Base-by-base conservation (phyloP, 1,139 yeast species). In the Saccharomycopsis hybrid region DNA sequence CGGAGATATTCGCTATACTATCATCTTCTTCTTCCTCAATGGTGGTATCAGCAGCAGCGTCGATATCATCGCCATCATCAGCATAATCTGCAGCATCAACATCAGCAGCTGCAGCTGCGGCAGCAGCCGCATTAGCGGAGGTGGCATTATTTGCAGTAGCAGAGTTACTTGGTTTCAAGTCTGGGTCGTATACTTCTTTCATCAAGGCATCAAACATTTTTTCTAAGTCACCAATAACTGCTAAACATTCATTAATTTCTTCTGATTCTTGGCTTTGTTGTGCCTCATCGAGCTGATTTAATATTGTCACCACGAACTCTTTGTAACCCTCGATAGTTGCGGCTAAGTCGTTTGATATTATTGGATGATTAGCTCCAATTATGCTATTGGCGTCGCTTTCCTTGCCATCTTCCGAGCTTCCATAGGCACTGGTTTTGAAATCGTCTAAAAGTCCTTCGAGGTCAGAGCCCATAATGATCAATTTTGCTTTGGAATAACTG, bases 141-240 rank as follows among this genome's bases (percentile, higher is more conserved):
- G 30, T 5, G 5, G 43, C 4, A 43, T 43, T 13, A 32, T 25
- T 32, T 8, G 43, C 33, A 8, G n/a, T n/a, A 11, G 8, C 8
- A 32, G 9, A n/a, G 40, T 29, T 32, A 31, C 33, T 32, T 13
- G 43, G 29, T 35, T 41, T 41, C 2, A 9, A 39, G n/a, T 50
- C 50, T 27, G 51, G 49, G 4, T 52, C 55, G 40, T 46, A 50
- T 9, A 52, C 52, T 41, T 52, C 51, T 33, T 43, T 50, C 51
- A 60, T 63, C 63, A 65, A 60, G 7, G 62, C 58, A 41, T 77
- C 80, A 61, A 77, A 78, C 83, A 79, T 79, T 58, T 76, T 74
- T 58, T 78, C 84, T 69, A 79, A 75, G 58, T 79, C 84, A 54
- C 70, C 73, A 27, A 79, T 77, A 43, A 78, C 80, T 0, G 81